phyloP scores from a whole-genome alignment of 495 filamentous ascomycete species.

The Penicillium parvum region DNA sequence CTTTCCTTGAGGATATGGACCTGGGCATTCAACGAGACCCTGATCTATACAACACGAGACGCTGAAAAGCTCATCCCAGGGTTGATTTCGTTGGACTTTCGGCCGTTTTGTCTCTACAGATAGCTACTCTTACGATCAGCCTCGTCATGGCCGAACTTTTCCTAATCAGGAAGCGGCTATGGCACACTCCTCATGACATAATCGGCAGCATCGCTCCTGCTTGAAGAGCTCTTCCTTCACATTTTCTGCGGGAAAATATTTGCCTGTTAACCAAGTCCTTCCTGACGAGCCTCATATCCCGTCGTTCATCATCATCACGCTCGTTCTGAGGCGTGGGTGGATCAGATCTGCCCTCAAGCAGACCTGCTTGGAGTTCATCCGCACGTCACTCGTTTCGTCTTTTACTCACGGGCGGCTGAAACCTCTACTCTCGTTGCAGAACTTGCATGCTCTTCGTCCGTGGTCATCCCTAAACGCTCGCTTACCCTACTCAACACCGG shows the following conservation, averaged over 20 bases:
- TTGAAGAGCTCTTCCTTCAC: background rate
- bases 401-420: background rate
- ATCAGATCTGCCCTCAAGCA: background rate
- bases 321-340: background rate
- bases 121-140: too few relatives aligned
- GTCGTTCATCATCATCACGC: background rate
- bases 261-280: too few relatives aligned
- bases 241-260: too few relatives aligned
- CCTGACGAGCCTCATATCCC: too few relatives aligned
- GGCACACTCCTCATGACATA: conserved; percentile 1
- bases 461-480: background rate
- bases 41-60: conserved; percentile 27
- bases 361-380: background rate
- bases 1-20: conserved; percentile 78
- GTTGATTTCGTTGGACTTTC: too few relatives aligned
- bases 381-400: background rate
- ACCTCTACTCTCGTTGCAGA: background rate
- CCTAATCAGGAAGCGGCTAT: conserved; percentile 1
- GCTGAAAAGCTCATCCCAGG: too few relatives aligned
- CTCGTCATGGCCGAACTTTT: background rate
- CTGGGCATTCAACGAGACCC: conserved; percentile 75
- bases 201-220: conserved; percentile 1
- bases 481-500: background rate
- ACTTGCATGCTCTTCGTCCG: background rate
- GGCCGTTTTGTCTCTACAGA: too few relatives aligned